Evolutionary conservation across 2,329 filamentous ascomycete genomes (phyloP).

Genomic region (Elsinoe ampelina): DNA sequence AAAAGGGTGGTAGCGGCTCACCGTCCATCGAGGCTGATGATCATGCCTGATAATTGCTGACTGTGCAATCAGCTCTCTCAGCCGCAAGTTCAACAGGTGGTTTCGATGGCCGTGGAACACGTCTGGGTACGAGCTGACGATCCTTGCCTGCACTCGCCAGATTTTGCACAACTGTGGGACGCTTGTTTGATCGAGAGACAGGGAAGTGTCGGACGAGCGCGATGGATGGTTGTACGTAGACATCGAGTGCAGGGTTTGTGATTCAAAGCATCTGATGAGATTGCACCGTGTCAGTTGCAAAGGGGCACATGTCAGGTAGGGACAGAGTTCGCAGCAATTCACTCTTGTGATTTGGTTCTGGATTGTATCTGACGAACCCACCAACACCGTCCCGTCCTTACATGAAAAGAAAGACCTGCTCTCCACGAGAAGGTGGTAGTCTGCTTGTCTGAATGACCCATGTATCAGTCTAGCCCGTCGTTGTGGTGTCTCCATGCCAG

Average conservation of each 20-base stretch:
- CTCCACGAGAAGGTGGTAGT: constrained; percentile 1
- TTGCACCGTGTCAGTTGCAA: too few relatives aligned
- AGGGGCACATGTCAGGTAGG: too few relatives aligned
- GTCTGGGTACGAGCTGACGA: neutral
- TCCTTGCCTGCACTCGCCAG: neutral
- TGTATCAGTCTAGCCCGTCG: neutral
- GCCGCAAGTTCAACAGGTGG: neutral
- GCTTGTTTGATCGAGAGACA: constrained; percentile 3
- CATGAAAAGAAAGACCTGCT: neutral
- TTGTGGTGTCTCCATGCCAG: neutral
- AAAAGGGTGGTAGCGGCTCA: constrained; percentile 1
- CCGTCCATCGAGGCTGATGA: too few relatives aligned
- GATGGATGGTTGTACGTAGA: neutral
- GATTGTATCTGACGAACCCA: neutral
- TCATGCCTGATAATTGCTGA: neutral
- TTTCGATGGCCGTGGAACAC: neutral
- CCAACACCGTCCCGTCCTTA: neutral
- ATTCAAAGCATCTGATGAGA: neutral
- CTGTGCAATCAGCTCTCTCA: neutral
- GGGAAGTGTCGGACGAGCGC: neutral
- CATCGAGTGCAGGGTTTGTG: neutral
- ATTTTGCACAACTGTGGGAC: neutral
- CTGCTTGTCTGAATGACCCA: neutral
- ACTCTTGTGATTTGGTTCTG: neutral
- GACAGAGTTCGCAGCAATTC: neutral